These are phyloP conservation scores for Xerocomus potaroensis DNA, from an alignment of 768 basidiomycete genomes.

Conservation along the genomic window DNA sequence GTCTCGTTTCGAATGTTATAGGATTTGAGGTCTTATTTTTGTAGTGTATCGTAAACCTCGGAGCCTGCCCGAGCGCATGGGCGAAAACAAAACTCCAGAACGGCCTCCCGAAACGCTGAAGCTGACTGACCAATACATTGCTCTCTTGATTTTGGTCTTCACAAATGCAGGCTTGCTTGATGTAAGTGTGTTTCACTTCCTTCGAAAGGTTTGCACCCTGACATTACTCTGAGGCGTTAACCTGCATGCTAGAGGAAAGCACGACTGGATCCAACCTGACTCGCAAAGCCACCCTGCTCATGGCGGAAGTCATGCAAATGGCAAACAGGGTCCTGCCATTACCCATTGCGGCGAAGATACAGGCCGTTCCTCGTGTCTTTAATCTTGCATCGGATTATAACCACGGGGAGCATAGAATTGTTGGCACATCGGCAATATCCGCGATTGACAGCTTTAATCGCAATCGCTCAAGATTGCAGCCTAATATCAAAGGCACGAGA, in stretches of 20 bases:
- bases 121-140: conserved; percentile 90
- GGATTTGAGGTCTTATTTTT: neutral
- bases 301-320: conserved; percentile 88
- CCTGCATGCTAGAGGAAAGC: conserved; percentile 79
- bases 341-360: conserved; percentile 75
- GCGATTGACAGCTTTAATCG: conserved; percentile 92
- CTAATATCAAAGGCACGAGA: conserved; percentile 52
- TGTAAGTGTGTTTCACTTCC: conserved; percentile 40
- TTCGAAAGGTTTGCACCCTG: conserved; percentile 3
- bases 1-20: neutral
- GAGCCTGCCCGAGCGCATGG: conserved; percentile 28
- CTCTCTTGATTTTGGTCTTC: conserved; percentile 78
- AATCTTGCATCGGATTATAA: conserved; percentile 76
- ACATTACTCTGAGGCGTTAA: conserved; percentile 58
- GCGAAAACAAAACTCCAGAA: conserved; percentile 42
- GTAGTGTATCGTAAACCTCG: conserved; percentile 65
- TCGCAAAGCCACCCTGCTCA: conserved; percentile 84
- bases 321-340: conserved; percentile 85
- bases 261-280: conserved; percentile 68
- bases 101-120: conserved; percentile 57
- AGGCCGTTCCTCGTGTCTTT: conserved; percentile 85
- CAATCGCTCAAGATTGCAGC: conserved; percentile 72
- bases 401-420: conserved; percentile 71
- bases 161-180: conserved; percentile 86
- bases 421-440: conserved; percentile 80